These are phyloP conservation scores for Chytriomyces confervae DNA, from an alignment of 192 early-diverging fungal genomes.

Conservation along the genomic window DNA sequence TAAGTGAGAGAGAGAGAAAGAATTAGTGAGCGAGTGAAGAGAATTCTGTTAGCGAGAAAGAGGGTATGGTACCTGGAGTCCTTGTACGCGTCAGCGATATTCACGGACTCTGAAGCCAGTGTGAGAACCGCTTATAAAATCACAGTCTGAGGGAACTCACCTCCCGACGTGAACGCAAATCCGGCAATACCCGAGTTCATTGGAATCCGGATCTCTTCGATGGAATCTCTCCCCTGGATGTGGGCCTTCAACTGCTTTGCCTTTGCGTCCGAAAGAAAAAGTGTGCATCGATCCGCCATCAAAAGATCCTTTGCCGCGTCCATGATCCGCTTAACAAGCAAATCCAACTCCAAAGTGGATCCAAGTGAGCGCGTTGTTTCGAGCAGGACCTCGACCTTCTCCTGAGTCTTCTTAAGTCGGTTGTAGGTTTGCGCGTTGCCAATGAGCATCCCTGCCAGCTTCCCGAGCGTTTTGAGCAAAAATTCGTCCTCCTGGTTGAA, in stretches of 20 bases:
- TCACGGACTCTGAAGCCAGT: constrained; percentile 45
- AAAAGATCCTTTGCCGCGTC: constrained; percentile 57
- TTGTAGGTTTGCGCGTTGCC: constrained; percentile 53
- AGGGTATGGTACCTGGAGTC: constrained; percentile 34
- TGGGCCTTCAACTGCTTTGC: constrained; percentile 47
- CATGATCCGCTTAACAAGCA: constrained; percentile 55
- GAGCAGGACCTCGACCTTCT: constrained; percentile 59
- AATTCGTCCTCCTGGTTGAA: constrained; percentile 54
- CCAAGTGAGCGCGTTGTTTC: constrained; percentile 52
- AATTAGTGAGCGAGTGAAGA: not conserved
- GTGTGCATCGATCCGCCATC: constrained; percentile 51
- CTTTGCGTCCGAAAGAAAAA: constrained; percentile 51
- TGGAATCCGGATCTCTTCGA: constrained; percentile 53
- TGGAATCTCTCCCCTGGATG: constrained; percentile 48
- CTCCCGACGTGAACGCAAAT: constrained; percentile 50
- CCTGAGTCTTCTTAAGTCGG: constrained; percentile 52
- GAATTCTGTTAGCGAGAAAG: not conserved
- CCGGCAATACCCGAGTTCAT: constrained; percentile 52
- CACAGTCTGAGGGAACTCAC: constrained; percentile 14
- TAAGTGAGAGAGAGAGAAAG: not conserved
- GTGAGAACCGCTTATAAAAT: not conserved
- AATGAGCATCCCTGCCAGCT: constrained; percentile 42
- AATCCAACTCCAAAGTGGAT: constrained; percentile 52
- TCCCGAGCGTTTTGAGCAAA: constrained; percentile 40
- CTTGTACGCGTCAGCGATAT: constrained; percentile 56